phyloP scores from a whole-genome alignment of 2,329 filamentous ascomycete species.

The Botrytis porri region DNA sequence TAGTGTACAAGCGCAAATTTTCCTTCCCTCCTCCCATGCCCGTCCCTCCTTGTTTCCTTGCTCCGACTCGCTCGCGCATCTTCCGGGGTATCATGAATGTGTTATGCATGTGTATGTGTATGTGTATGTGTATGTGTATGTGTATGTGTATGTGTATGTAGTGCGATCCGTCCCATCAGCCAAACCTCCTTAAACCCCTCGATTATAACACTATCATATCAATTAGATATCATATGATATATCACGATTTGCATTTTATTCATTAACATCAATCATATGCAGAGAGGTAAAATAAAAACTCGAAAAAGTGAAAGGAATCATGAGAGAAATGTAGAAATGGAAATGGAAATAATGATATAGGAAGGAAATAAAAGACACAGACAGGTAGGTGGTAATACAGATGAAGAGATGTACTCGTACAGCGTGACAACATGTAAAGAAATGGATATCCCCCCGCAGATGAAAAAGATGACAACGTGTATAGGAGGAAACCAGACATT shows the following conservation, averaged over 20 bases:
- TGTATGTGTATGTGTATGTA: background rate
- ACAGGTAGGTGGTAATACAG: conserved; percentile 5
- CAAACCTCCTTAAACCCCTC: background rate
- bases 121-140: background rate
- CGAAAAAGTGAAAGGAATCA: background rate
- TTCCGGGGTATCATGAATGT: conserved; percentile 15
- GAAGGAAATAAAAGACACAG: background rate
- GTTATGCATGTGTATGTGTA: conserved; percentile 6
- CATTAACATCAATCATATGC: conserved; percentile 14
- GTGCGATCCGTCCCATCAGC: conserved; percentile 7
- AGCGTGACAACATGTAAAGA: background rate
- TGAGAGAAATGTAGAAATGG: background rate
- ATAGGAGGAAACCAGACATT: background rate
- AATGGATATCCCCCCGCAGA: background rate
- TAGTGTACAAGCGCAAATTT: conserved; percentile 6
- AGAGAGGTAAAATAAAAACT: background rate
- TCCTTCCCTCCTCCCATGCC: background rate
- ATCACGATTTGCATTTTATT: conserved; percentile 14
- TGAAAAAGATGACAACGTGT: conserved; percentile 6
- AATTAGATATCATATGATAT: background rate
- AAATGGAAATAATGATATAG: background rate
- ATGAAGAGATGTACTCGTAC: background rate
- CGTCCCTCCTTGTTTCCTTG: background rate
- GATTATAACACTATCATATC: background rate
- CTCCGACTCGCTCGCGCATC: background rate